Percentiles rank a stretch among this genome's conserved stretches.
These are phyloP conservation scores for Dioscorea alata DNA, from an alignment of 106 monocot species.

Conservation along the genomic window DNA sequence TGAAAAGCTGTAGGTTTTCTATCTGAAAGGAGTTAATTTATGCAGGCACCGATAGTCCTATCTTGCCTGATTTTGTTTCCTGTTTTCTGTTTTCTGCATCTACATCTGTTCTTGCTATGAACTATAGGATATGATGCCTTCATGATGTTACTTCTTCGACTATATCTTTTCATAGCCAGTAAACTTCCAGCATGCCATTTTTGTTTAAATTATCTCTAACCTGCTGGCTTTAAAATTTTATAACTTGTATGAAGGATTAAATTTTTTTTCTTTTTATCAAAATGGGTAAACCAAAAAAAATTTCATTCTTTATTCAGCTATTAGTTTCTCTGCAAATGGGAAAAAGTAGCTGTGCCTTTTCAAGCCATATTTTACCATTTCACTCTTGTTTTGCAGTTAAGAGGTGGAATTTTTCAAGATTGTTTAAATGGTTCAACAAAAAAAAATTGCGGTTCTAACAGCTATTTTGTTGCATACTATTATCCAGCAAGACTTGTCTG, in stretches of 20 bases:
- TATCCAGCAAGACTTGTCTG: constrained; percentile 24
- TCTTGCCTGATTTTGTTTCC: neutral
- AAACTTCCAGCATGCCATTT: neutral
- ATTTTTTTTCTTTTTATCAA: too few species aligned
- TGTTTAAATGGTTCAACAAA: neutral
- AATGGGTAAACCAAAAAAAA: too few species aligned
- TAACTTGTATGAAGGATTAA: too few species aligned
- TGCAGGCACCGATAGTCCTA: neutral
- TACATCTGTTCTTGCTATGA: neutral
- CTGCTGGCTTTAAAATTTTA: too few species aligned
- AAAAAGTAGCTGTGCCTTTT: too few species aligned
- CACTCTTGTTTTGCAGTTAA: neutral
- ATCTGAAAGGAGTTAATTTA: neutral
- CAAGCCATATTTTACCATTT: neutral
- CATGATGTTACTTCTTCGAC: too few species aligned
- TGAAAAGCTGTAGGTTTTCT: constrained; percentile 46
- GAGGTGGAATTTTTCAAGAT: neutral
- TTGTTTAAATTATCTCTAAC: too few species aligned
- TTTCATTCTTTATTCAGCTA: too few species aligned
- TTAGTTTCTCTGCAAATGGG: too few species aligned
- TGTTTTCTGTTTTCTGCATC: neutral
- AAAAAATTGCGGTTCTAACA: neutral
- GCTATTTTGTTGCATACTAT: neutral
- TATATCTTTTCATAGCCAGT: neutral
- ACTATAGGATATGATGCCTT: too few species aligned